These are phyloP conservation scores for Collybiopsis confluens DNA, from an alignment of 768 basidiomycete species.

Conservation along the genomic window DNA sequence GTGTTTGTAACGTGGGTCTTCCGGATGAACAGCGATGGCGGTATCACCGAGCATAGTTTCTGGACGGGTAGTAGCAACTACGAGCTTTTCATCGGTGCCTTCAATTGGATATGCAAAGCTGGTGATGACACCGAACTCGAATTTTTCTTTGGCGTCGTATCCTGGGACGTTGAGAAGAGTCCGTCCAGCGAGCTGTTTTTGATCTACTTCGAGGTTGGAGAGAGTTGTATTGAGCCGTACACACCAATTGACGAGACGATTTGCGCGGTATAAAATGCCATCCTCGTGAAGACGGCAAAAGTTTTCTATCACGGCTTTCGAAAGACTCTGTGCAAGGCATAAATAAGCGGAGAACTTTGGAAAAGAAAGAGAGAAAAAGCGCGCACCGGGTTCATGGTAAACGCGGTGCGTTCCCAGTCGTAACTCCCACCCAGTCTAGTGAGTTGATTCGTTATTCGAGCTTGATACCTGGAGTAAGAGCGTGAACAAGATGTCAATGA, in stretches of 20 bases:
- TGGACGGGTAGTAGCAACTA: conserved; percentile 95
- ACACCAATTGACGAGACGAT: conserved; percentile 98
- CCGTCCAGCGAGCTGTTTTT: conserved; percentile 80
- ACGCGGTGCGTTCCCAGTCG: conserved; percentile 92
- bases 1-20: conserved; percentile 90
- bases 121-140: conserved; percentile 95
- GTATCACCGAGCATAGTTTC: conserved; percentile 99
- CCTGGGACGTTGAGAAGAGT: conserved; percentile 90
- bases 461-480: conserved; percentile 71
- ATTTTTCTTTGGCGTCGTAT: conserved; percentile 91
- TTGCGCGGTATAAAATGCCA: conserved; percentile 90
- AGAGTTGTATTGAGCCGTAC: conserved; percentile 92
- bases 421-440: conserved; percentile 87
- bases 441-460: conserved; percentile 87
- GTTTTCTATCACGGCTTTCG: conserved; percentile 85
- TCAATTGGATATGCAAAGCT: conserved; percentile 96
- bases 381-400: conserved; percentile 88
- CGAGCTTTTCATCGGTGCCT: conserved; percentile 82
- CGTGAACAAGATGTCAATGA: neutral
- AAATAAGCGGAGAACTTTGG: neutral
- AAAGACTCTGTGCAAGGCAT: conserved; percentile 47
- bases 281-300: conserved; percentile 92
- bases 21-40: conserved; percentile 93
- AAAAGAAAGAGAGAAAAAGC: conserved; percentile 1
- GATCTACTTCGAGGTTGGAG: conserved; percentile 98